Evolutionary conservation across 371 early-diverging fungal species (phyloP), one percentile per base, ranked within the genome.

Genomic region (Neoconidiobolus thromboides): DNA sequence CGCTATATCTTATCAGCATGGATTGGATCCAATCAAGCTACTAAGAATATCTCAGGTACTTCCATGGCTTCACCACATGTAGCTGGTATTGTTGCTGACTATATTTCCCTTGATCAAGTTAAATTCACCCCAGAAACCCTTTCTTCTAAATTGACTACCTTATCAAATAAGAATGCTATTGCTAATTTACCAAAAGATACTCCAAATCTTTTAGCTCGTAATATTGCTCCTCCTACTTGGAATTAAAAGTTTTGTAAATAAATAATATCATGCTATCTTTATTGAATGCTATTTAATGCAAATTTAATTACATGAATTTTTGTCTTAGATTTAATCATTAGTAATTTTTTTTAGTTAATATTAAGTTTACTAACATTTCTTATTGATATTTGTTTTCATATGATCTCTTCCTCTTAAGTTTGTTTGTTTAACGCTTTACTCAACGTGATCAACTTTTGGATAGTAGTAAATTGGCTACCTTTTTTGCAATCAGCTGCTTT

Each of bases 41-140:
- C 78, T 61, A 76, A 76, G 65, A 77, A 73, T 39, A 77, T 81
- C 47, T 81, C 82, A 36, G 91, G 91, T 15, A 90, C 91, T 37
- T 83, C 83, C 39, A 87, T 88, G 85, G 87, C 91, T 14, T 71
- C 82, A 9, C 91, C 91, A 2, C 86, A 87, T 65, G 86, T 83
- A 44, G 68, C 78, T 58, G 91, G 91, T 55, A 79, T 82, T 39
- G 76, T 83, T 15, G 86, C 86, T 3, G 49, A 49, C 26, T 49
- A 49, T 14, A 12, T 49, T 49, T 49, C 49, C 4, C 14, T 14
- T 49, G 49, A 49, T 10, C 4, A 4, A 3, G 4, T 49, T 5
- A 26, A 26, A 26, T 26, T 26, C 26, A 14, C 49, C 49, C 49
- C 49, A 14, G 5, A 12, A 14, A 26, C 49, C 4, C 14, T 49